These are phyloP conservation scores for Clonostachys rosea DNA, from an alignment of 2,329 filamentous ascomycete species.

Conservation along the genomic window DNA sequence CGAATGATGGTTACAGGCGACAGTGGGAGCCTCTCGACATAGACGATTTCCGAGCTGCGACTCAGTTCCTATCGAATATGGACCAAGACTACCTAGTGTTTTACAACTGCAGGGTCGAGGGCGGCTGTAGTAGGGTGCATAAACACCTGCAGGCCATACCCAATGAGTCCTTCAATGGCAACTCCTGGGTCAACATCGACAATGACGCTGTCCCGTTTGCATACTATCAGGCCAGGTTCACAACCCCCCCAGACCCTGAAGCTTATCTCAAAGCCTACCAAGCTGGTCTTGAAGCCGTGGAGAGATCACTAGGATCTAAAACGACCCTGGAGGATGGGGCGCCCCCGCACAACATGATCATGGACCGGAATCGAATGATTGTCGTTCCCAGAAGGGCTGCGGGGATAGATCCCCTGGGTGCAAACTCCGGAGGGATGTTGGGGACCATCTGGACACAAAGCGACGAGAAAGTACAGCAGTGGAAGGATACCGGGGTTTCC, in stretches of 20 bases:
- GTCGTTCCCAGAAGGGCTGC: constrained; percentile 35
- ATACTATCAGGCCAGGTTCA: constrained; percentile 17
- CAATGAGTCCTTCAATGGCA: constrained; percentile 11
- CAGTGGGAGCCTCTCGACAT: constrained; percentile 34
- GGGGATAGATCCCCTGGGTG: constrained; percentile 23
- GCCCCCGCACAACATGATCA: constrained; percentile 34
- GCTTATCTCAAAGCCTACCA: constrained; percentile 14
- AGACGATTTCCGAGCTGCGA: constrained; percentile 31
- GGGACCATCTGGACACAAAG: constrained; percentile 20
- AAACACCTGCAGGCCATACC: constrained; percentile 43
- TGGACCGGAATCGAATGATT: constrained; percentile 37
- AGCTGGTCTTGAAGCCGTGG: constrained; percentile 2
- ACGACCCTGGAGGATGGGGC: constrained; percentile 1
- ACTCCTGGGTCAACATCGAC: constrained; percentile 17
- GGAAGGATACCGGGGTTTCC: constrained; percentile 4
- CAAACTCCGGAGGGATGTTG: constrained; percentile 41
- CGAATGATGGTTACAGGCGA: constrained; percentile 36
- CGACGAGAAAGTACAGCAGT: constrained; percentile 2
- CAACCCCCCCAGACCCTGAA: neutral
- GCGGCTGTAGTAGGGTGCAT: constrained; percentile 39
- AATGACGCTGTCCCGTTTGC: constrained; percentile 15
- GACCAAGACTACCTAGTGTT: constrained; percentile 27
- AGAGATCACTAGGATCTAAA: neutral
- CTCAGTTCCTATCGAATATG: constrained; percentile 16
- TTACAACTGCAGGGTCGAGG: constrained; percentile 38